Conservation (phyloP, 768 basidiomycete species). For the Hygrocybe coccinea region DNA sequence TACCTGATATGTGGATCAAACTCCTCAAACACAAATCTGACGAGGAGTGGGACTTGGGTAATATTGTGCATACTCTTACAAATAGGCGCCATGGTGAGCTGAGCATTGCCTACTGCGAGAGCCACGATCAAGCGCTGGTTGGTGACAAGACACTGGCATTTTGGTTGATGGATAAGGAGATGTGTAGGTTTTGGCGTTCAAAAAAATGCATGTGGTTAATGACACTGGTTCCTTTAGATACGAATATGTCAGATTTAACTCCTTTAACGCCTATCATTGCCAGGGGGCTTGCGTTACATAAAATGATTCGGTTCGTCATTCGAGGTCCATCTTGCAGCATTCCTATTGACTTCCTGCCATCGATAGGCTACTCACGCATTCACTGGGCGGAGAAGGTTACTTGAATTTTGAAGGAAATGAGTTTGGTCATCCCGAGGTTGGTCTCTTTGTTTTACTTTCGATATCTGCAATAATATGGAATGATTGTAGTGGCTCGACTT, state of each 20-base stretch:
- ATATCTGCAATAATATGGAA: not conserved
- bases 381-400: slow-evolving; percentile 95
- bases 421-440: slow-evolving; percentile 94
- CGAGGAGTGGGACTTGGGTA: slow-evolving; percentile 80
- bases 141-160: slow-evolving; percentile 99
- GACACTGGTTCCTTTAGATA: slow-evolving; percentile 46
- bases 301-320: slow-evolving; percentile 81
- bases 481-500: slow-evolving; percentile 91
- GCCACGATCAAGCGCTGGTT: slow-evolving; percentile 96
- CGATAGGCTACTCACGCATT: slow-evolving; percentile 75
- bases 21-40: slow-evolving; percentile 88
- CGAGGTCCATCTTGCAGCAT: not conserved
- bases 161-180: slow-evolving; percentile 99
- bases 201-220: not conserved
- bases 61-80: slow-evolving; percentile 84
- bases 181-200: slow-evolving; percentile 69
- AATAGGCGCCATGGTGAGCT: slow-evolving; percentile 88
- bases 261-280: slow-evolving; percentile 81
- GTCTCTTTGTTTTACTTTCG: slow-evolving; percentile 12
- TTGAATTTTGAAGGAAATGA: slow-evolving; percentile 98
- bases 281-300: slow-evolving; percentile 89
- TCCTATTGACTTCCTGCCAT: slow-evolving; percentile 1
- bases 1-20: slow-evolving; percentile 99
- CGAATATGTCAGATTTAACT: slow-evolving; percentile 87
- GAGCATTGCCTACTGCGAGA: slow-evolving; percentile 90